Evolutionary conservation across 208 protist species (phyloP).

Genomic region (Angomonas deanei): DNA sequence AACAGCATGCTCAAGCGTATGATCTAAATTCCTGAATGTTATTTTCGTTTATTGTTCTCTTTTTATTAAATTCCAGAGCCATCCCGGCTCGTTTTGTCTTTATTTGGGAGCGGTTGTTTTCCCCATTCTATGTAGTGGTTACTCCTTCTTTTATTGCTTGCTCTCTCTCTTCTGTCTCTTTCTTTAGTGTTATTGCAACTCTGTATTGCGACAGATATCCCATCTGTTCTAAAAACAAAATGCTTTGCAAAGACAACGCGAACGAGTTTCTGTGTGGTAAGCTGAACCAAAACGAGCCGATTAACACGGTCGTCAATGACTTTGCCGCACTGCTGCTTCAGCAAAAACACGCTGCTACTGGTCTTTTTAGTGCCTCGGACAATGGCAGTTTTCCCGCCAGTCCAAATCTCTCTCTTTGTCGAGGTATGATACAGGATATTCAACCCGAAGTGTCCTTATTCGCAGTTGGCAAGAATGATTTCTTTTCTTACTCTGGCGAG

Average conservation of each 20-base stretch:
- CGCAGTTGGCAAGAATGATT: constrained; percentile 24
- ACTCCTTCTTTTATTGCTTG: constrained; percentile 4
- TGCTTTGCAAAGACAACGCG: background rate
- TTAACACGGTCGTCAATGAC: constrained; percentile 31
- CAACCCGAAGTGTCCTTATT: constrained; percentile 49
- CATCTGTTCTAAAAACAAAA: background rate
- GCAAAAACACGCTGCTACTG: too few species aligned
- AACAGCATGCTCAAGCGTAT: constrained; percentile 94
- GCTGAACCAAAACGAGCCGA: too few species aligned
- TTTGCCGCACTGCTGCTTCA: too few species aligned
- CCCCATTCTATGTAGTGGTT: background rate
- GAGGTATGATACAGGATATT: constrained; percentile 84
- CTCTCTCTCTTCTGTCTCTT: background rate
- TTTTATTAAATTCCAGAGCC: background rate
- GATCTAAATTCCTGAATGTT: constrained; percentile 1
- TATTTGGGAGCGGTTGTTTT: background rate
- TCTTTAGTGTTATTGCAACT: background rate
- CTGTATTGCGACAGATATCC: background rate
- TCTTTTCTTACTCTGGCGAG: constrained; percentile 17
- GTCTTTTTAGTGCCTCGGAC: too few species aligned
- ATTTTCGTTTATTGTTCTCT: constrained; percentile 1
- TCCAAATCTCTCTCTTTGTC: too few species aligned
- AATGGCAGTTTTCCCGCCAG: too few species aligned
- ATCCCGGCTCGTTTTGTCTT: constrained; percentile 2
- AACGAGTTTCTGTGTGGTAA: background rate